Percentiles rank a stretch among this genome's conserved stretches.
These are phyloP conservation scores for Dalbergia cochinchinensis DNA, from an alignment of 306 rosid species.

Conservation along the genomic window DNA sequence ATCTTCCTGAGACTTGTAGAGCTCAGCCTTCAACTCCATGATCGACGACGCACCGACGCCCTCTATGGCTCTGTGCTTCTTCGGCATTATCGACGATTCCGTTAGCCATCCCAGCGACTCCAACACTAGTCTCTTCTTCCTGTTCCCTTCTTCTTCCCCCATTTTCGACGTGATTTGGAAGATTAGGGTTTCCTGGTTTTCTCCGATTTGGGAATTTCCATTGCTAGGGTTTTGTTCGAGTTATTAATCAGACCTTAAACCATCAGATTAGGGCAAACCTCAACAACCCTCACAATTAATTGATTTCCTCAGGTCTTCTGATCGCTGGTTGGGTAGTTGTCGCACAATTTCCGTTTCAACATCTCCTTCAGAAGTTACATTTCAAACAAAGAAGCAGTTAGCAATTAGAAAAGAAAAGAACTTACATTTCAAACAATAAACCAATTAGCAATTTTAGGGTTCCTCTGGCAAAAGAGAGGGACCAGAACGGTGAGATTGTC, in stretches of 20 bases:
- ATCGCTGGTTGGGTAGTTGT: too few relatives aligned
- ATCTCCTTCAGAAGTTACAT: too few relatives aligned
- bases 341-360: too few relatives aligned
- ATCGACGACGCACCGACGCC: conserved; percentile 95
- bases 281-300: too few relatives aligned
- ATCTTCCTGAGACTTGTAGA: conserved; percentile 88
- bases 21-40: conserved; percentile 90
- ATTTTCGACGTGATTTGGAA: conserved; percentile 19
- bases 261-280: too few relatives aligned
- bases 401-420: too few relatives aligned
- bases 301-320: too few relatives aligned
- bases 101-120: conserved; percentile 99
- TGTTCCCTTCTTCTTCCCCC: conserved; percentile 60
- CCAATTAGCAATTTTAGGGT: too few relatives aligned
- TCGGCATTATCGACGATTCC: conserved; percentile 96
- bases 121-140: conserved; percentile 64
- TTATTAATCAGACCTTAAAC: not conserved
- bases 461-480: too few relatives aligned
- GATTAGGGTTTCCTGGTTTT: not conserved
- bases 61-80: conserved; percentile 82
- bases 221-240: conserved; percentile 34
- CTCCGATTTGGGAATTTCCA: not conserved
- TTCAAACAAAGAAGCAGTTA: too few relatives aligned
- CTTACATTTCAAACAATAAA: too few relatives aligned
- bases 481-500: too few relatives aligned